A percentile compares a stretch with the other conserved stretches of the same genome.
Conservation (phyloP, 2,329 filamentous ascomycete genomes). For the Harringtonia lauricola region DNA sequence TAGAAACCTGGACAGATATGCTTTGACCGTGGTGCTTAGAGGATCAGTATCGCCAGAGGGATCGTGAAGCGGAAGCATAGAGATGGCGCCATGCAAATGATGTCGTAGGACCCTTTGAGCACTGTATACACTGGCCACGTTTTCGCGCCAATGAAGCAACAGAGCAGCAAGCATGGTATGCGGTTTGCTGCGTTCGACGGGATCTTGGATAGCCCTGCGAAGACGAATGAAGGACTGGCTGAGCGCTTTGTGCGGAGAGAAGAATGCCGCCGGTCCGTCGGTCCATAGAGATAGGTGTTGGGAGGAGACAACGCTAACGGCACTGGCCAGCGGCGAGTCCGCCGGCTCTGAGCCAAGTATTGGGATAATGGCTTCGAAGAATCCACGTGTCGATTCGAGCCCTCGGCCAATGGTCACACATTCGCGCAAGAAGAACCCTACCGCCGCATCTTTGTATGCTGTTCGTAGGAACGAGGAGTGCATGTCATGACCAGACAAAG, state of each 20-base stretch:
- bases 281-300: not conserved
- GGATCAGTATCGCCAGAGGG: not conserved
- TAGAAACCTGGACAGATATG: not conserved
- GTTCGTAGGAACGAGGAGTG: not conserved
- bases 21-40: not conserved
- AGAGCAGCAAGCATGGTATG: constrained; percentile 1
- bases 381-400: constrained; percentile 1
- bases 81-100: not conserved
- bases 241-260: not conserved
- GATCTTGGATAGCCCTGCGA: not conserved
- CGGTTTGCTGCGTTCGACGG: not conserved
- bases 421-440: not conserved
- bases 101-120: not conserved
- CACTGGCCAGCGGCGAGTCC: not conserved
- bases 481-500: not conserved
- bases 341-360: not conserved
- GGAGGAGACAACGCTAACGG: not conserved
- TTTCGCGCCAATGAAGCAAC: constrained; percentile 2
- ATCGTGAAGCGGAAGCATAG: not conserved
- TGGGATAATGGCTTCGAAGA: constrained; percentile 1
- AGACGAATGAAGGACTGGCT: not conserved
- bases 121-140: not conserved
- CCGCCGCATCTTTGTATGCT: not conserved
- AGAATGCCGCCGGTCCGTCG: not conserved
- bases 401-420: constrained; percentile 1